Percentiles rank a stretch among this genome's conserved stretches.
Conservation (phyloP, 108 stramenopile species). For the Skeletonema menzelii region DNA sequence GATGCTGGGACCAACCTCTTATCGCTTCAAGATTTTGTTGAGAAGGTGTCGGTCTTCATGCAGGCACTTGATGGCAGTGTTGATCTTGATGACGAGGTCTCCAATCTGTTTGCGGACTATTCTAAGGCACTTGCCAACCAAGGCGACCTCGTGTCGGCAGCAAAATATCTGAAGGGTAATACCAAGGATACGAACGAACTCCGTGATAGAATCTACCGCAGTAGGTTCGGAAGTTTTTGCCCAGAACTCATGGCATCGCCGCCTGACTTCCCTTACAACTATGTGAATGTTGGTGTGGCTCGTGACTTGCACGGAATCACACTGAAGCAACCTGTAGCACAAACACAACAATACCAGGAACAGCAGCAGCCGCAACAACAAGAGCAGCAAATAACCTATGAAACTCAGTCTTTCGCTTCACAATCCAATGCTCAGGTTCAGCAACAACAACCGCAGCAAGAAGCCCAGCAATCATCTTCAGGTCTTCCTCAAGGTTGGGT, state of each 20-base stretch:
- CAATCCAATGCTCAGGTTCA: constrained; percentile 6
- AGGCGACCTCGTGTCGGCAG: constrained; percentile 84
- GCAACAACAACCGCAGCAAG: constrained; percentile 48
- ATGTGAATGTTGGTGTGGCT: constrained; percentile 59
- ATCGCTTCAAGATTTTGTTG: constrained; percentile 90
- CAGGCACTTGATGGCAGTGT: constrained; percentile 62
- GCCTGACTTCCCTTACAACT: constrained; percentile 77
- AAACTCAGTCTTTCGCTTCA: constrained; percentile 18
- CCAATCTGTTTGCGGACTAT: constrained; percentile 81
- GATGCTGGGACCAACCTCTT: constrained; percentile 55
- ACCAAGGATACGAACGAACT: constrained; percentile 65
- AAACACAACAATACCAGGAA: background rate
- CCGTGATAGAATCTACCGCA: constrained; percentile 73
- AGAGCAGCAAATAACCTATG: constrained; percentile 35
- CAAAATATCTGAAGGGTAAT: constrained; percentile 71
- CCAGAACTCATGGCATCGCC: constrained; percentile 62
- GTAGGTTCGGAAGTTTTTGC: constrained; percentile 58
- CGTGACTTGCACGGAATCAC: constrained; percentile 48
- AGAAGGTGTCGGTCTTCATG: constrained; percentile 88
- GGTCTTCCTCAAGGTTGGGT: constrained; percentile 79
- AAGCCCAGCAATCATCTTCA: constrained; percentile 41
- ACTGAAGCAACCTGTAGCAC: constrained; percentile 25
- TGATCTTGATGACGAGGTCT: constrained; percentile 64
- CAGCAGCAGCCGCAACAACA: constrained; percentile 8
- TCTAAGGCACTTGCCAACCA: constrained; percentile 89